Evolutionary conservation across 2,329 filamentous ascomycete genomes (phyloP).

Genomic region (Gyromitra esculenta): DNA sequence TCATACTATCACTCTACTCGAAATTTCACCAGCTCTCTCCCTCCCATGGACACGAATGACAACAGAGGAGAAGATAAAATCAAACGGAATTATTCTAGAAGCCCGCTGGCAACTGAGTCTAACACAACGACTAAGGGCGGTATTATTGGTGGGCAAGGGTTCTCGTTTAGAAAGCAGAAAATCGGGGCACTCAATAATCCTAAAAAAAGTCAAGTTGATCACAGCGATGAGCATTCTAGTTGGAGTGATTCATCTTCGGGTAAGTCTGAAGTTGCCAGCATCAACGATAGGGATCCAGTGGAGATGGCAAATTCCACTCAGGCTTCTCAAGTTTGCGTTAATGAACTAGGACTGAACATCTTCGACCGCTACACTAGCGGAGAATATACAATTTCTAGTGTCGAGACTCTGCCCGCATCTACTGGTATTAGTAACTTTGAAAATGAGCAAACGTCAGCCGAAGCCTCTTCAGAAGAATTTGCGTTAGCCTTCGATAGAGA

Average conservation of each 20-base stretch:
- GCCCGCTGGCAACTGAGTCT: neutral
- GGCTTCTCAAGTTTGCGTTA: too few relatives aligned
- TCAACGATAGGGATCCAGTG: neutral
- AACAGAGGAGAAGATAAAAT: slow-evolving; percentile 8
- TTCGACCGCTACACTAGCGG: neutral
- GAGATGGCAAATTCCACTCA: neutral
- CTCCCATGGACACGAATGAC: neutral
- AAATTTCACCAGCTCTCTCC: neutral
- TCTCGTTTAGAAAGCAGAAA: slow-evolving; percentile 33
- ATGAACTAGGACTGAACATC: neutral
- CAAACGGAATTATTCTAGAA: neutral
- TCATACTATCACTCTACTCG: neutral
- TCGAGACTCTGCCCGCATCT: neutral
- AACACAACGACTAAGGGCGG: neutral
- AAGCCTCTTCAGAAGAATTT: neutral
- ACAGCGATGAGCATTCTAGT: neutral
- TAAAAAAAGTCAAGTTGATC: neutral
- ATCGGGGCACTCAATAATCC: neutral
- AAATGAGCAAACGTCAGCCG: neutral
- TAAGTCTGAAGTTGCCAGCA: neutral
- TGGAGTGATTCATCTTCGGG: slow-evolving; percentile 18
- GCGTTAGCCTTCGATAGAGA: neutral
- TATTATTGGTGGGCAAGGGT: neutral
- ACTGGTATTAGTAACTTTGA: neutral
- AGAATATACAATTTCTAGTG: neutral